phyloP scores from a whole-genome alignment of 176 grass and related monocot species.

The Zoysia japonica region DNA sequence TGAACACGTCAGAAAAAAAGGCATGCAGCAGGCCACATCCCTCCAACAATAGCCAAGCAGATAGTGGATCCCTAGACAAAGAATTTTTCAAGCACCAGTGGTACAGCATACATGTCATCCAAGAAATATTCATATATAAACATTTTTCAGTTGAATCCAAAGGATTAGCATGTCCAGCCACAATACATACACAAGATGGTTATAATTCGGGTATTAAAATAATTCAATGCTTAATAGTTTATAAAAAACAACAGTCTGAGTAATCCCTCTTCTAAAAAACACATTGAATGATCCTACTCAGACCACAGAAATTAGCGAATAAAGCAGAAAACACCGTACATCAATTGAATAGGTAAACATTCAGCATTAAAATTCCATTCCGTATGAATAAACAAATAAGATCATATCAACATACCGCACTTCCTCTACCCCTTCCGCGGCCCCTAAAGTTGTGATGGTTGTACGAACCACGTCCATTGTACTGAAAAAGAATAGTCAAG shows the following conservation, averaged over 20 bases:
- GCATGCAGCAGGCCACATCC: background rate
- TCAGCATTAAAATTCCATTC: background rate
- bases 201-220: background rate
- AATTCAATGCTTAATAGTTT: background rate
- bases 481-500: constrained; percentile 39
- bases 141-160: background rate
- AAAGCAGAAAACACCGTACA: too few relatives aligned
- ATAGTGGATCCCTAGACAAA: background rate
- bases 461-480: constrained; percentile 59
- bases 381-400: background rate
- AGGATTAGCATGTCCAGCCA: background rate
- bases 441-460: constrained; percentile 62
- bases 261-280: background rate
- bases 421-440: constrained; percentile 73
- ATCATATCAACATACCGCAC: constrained; percentile 51
- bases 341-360: background rate
- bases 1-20: background rate
- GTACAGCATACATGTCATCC: background rate
- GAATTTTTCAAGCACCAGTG: background rate
- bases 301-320: background rate
- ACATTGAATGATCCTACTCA: background rate
- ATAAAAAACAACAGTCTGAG: background rate
- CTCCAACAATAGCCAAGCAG: background rate
- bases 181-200: background rate
- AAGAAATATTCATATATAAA: background rate